Evolutionary conservation across 495 filamentous ascomycete genomes (phyloP), one percentile per base, ranked within the genome.

Genomic region (Penicillium pulvis): DNA sequence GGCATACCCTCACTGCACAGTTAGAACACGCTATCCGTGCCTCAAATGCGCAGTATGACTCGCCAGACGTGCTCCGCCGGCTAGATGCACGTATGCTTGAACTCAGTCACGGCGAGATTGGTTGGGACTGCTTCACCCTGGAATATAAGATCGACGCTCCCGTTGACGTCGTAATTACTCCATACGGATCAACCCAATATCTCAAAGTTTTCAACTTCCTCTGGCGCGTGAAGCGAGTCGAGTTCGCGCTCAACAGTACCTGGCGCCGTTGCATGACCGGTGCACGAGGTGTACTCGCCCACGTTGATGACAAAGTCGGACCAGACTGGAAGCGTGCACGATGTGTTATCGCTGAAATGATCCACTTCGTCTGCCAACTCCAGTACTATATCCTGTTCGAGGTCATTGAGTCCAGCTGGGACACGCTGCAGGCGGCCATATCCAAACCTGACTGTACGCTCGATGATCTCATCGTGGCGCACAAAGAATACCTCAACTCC

Each of bases 141-240:
- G 95, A 99, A 70, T 99, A 99, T 77, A 97, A 96, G 72, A 92
- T 98, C 57, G 94, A 97, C 68, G 91, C 94, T 9, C 95, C 95
- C 0, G 91, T 98, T 24, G 95, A 99, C 67, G 94, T 98, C 52
- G 92, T 99, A 53, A 93, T 99, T 12, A 97, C 93, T 1, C 90
- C 93, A 1, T 96, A 90, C 84, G 92, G 90, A 36, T 93, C 90
- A 54, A 90, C 91, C 3, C 93, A 98, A 68, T 99, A 99, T 71
- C 87, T 99, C 59, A 97, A 97, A 66, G 90, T 98, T 28, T 99
- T 99, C 85, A 99, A 99, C 71, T 97, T 99, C 72, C 85, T 99
- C 4, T 99, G 95, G 95, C 90, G 95, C 54, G 87, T 98, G 63
- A 99, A 99, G 73, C 88, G 95, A 46, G 93, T 99, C 50, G 95